Evolutionary conservation across 1,284 basidiomycete species (phyloP).

Genomic region (Abortiporus biennis): DNA sequence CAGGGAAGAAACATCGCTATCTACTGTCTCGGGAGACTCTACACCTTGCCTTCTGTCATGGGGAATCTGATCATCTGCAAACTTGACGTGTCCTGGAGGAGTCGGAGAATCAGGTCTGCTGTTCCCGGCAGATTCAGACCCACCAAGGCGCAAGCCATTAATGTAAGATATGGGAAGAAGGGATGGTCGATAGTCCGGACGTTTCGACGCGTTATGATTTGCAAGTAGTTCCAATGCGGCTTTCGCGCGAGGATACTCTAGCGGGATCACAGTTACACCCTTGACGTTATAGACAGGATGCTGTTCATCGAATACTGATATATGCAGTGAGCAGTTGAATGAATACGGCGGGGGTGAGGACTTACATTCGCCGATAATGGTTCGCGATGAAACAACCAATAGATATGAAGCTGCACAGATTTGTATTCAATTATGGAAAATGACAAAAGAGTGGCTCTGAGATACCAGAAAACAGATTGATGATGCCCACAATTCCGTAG

Average conservation of each 20-base stretch:
- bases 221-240: slow-evolving; percentile 44
- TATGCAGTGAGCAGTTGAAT: not conserved
- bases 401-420: slow-evolving; percentile 58
- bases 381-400: slow-evolving; percentile 56
- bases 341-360: not conserved
- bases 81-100: slow-evolving; percentile 42
- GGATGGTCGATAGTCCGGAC: slow-evolving; percentile 37
- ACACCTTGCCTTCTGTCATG: too few relatives aligned
- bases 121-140: slow-evolving; percentile 9
- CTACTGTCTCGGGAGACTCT: slow-evolving; percentile 29
- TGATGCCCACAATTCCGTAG: slow-evolving; percentile 66
- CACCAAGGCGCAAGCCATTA: slow-evolving; percentile 5
- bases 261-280: slow-evolving; percentile 60
- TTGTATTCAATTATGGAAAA: slow-evolving; percentile 5
- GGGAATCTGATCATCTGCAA: slow-evolving; percentile 37
- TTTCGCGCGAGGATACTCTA: slow-evolving; percentile 53
- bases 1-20: slow-evolving; percentile 49
- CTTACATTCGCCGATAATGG: slow-evolving; percentile 58
- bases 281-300: slow-evolving; percentile 62
- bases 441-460: slow-evolving; percentile 8
- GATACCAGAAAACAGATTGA: slow-evolving; percentile 65
- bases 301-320: slow-evolving; percentile 52
- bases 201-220: slow-evolving; percentile 30
- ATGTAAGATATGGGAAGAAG: slow-evolving; percentile 24
- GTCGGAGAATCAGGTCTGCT: slow-evolving; percentile 6